Conservation (phyloP, 805 yeast species). For the Metschnikowia corniflorae region DNA sequence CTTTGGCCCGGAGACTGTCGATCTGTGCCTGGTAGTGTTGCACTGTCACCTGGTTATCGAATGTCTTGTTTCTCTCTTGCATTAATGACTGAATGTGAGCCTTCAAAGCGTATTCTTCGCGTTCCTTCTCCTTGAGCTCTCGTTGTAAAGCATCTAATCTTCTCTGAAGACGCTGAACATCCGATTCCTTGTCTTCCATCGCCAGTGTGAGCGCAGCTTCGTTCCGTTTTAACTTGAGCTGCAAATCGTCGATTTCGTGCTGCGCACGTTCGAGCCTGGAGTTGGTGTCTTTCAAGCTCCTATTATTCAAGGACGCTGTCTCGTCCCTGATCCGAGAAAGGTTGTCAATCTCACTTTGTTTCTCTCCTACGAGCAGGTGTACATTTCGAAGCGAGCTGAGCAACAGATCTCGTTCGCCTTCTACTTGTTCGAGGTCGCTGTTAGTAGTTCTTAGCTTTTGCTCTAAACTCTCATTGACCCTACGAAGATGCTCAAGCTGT, state of each 20-base stretch:
- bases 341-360: slow-evolving; percentile 2
- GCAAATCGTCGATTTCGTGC: slow-evolving; percentile 8
- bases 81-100: slow-evolving; percentile 23
- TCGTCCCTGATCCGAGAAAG: slow-evolving; percentile 7
- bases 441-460: neutral
- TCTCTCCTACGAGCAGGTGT: neutral
- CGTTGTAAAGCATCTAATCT: slow-evolving; percentile 17
- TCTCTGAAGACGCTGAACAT: slow-evolving; percentile 14
- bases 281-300: slow-evolving; percentile 8
- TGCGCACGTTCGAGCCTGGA: slow-evolving; percentile 8
- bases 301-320: slow-evolving; percentile 7
- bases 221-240: slow-evolving; percentile 8
- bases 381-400: slow-evolving; percentile 1
- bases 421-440: slow-evolving; percentile 7
- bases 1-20: slow-evolving; percentile 21
- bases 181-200: slow-evolving; percentile 8
- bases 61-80: slow-evolving; percentile 16
- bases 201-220: slow-evolving; percentile 7
- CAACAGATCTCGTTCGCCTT: slow-evolving; percentile 5
- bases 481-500: slow-evolving; percentile 4
- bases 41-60: slow-evolving; percentile 13
- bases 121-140: slow-evolving; percentile 25
- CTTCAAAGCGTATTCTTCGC: slow-evolving; percentile 20
- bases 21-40: slow-evolving; percentile 24
- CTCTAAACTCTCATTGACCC: slow-evolving; percentile 1